These are phyloP conservation scores for Bremia lactucae DNA, from an alignment of 352 stramenopile species.

Conservation along the genomic window DNA sequence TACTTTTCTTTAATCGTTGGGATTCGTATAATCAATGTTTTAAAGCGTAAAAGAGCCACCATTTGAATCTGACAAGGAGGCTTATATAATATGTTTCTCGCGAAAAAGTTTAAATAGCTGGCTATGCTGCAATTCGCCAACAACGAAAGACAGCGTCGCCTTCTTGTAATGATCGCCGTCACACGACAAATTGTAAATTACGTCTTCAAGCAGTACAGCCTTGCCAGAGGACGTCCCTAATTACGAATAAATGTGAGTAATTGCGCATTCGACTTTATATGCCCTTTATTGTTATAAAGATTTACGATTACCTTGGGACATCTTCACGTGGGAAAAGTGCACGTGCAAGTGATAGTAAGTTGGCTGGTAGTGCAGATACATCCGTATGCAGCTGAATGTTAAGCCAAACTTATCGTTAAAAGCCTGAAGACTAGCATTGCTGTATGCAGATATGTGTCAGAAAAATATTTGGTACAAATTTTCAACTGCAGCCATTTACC, in stretches of 20 bases:
- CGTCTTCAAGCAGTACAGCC: conserved; percentile 73
- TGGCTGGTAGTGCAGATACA: conserved; percentile 85
- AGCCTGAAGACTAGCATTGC: conserved; percentile 43
- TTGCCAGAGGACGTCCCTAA: conserved; percentile 67
- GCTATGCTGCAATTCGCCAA: conserved; percentile 79
- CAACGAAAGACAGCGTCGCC: conserved; percentile 58
- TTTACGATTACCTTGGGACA: conserved; percentile 40
- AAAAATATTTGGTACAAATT: too few species aligned
- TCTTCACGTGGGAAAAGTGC: conserved; percentile 81
- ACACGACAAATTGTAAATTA: conserved; percentile 68
- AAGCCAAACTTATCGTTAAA: conserved; percentile 54
- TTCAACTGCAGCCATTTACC: conserved; percentile 20
- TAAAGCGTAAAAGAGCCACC: too few species aligned
- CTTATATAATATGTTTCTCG: conserved; percentile 38
- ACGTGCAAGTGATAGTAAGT: conserved; percentile 86
- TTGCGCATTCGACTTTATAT: background rate
- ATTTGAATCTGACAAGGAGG: too few species aligned
- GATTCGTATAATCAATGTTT: too few species aligned
- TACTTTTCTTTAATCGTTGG: too few species aligned
- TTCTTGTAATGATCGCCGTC: conserved; percentile 61
- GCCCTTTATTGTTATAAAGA: background rate
- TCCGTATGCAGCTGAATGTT: conserved; percentile 38
- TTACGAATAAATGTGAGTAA: conserved; percentile 2
- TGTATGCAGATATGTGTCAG: conserved; percentile 17
- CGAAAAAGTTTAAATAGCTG: conserved; percentile 52